Evolutionary conservation across 345 rosid species (phyloP).

Genomic region (Citrus australasica): DNA sequence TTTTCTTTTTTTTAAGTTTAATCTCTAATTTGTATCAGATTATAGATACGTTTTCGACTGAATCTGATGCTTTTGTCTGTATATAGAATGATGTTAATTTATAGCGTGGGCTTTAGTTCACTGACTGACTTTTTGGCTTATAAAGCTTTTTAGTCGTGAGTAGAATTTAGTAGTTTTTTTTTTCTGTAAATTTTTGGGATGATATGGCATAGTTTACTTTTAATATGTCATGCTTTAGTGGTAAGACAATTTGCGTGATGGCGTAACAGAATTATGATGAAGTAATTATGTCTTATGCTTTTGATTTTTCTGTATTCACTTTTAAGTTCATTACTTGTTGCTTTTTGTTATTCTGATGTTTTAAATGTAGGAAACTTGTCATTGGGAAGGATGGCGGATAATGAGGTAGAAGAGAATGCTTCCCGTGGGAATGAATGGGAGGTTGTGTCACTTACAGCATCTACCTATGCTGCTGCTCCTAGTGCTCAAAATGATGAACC

Average conservation of each 20-base stretch:
- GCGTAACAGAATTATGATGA: background rate
- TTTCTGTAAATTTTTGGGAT: background rate
- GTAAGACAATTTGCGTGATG: background rate
- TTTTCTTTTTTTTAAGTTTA: background rate
- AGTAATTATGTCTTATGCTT: background rate
- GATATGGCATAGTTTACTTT: background rate
- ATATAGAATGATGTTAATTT: background rate
- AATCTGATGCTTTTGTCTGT: background rate
- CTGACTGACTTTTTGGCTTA: background rate
- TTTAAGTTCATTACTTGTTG: background rate
- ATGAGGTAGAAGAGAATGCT: conserved; percentile 36
- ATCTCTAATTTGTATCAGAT: background rate
- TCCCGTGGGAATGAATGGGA: conserved; percentile 87
- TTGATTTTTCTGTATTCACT: background rate
- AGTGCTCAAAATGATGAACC: conserved; percentile 51
- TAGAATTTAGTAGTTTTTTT: background rate
- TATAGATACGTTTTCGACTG: background rate
- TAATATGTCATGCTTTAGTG: background rate
- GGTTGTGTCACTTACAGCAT: conserved; percentile 89
- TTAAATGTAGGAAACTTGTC: conserved; percentile 4
- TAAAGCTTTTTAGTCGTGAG: background rate
- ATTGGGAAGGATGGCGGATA: conserved; percentile 47
- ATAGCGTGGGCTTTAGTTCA: background rate
- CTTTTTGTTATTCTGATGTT: background rate
- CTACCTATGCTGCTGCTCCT: conserved; percentile 90